Evolutionary conservation across 805 yeast genomes (phyloP).

Genomic region (Wickerhamiella qilinensis): DNA sequence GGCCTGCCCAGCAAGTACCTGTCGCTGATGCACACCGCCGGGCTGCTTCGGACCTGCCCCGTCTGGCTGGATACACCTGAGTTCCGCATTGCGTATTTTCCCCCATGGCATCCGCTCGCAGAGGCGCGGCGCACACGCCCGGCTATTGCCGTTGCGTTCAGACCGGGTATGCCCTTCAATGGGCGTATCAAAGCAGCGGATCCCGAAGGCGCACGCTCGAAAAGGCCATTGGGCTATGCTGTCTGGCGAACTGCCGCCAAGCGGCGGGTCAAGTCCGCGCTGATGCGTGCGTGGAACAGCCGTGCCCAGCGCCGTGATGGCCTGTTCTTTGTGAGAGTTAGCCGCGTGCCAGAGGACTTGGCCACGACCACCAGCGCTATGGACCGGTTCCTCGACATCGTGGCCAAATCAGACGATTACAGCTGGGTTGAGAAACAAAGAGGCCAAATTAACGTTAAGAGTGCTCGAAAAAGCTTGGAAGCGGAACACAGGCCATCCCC

Average conservation of each 20-base stretch:
- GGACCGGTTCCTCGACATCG: neutral
- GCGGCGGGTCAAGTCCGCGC: neutral
- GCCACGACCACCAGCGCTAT: no score
- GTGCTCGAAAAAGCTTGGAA: no score
- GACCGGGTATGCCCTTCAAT: no score
- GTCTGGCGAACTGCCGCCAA: neutral
- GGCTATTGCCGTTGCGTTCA: no score
- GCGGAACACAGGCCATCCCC: no score
- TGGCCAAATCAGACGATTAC: neutral
- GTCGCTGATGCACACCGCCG: neutral
- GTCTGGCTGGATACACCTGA: neutral
- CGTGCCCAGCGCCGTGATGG: neutral
- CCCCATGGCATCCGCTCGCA: neutral
- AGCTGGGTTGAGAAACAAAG: neutral
- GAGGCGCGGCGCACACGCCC: no score
- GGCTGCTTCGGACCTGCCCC: neutral
- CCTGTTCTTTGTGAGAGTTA: neutral
- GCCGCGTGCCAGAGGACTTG: neutral
- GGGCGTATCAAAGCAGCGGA: no score
- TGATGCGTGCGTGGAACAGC: neutral
- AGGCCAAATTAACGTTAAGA: neutral
- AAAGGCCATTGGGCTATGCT: neutral
- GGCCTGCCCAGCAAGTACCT: conserved; percentile 1
- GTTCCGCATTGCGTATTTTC: neutral
- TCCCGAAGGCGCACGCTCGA: no score